A percentile compares a stretch with the other conserved stretches of the same genome.
phyloP scores from a whole-genome alignment of 805 yeast genomes.

The Candida schatavii region DNA sequence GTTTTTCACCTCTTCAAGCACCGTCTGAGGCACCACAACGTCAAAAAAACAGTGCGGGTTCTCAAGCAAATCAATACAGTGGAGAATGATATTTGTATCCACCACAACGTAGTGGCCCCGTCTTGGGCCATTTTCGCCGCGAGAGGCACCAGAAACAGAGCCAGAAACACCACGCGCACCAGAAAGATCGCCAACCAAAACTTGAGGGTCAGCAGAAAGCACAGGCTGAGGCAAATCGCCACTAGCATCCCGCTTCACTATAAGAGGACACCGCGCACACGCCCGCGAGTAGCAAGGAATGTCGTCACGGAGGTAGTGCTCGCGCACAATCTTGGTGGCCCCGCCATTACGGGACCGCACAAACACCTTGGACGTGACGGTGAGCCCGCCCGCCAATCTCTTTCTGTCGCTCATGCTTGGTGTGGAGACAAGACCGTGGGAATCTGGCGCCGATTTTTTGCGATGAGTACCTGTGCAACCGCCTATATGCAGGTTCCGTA shows the following conservation, averaged over 20 bases:
- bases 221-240: constrained; percentile 66
- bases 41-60: constrained; percentile 74
- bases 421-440: too few species aligned
- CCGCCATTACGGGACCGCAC: constrained; percentile 88
- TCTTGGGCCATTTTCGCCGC: neutral
- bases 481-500: too few species aligned
- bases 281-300: constrained; percentile 83
- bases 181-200: constrained; percentile 39
- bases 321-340: constrained; percentile 88
- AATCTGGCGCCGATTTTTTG: too few species aligned
- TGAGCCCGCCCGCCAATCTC: constrained; percentile 39
- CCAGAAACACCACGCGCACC: too few species aligned
- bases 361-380: constrained; percentile 84
- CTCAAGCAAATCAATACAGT: constrained; percentile 88
- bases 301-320: constrained; percentile 88
- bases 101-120: constrained; percentile 67
- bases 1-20: constrained; percentile 87
- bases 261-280: constrained; percentile 60
- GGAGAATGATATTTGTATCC: constrained; percentile 85
- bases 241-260: constrained; percentile 58
- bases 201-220: constrained; percentile 64
- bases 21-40: constrained; percentile 93
- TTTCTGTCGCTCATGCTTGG: constrained; percentile 28
- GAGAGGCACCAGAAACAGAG: constrained; percentile 46
- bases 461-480: too few species aligned